Evolutionary conservation across 2,329 filamentous ascomycete genomes (phyloP).

Genomic region (Talaromyces pinophilus): DNA sequence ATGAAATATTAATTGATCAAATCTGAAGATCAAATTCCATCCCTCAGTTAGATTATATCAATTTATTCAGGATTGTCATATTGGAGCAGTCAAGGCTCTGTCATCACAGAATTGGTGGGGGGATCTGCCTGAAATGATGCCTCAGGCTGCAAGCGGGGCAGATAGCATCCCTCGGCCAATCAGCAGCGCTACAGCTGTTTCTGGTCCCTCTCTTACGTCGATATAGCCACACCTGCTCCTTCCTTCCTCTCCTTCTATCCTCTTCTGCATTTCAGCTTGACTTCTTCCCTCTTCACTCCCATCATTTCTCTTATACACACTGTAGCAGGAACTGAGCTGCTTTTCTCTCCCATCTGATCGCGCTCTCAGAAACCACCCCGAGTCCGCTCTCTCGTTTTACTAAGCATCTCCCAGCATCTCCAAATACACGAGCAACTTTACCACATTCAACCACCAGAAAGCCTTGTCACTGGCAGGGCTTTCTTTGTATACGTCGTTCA

Average conservation of each 20-base stretch:
- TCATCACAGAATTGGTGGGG: background rate
- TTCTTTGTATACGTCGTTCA: constrained; percentile 40
- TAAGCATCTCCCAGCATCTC: constrained; percentile 9
- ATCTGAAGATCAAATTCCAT: background rate
- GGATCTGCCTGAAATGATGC: constrained; percentile 12
- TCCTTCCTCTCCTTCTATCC: background rate
- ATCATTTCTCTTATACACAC: background rate
- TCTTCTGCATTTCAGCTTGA: background rate
- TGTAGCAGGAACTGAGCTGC: background rate
- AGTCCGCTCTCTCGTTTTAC: constrained; percentile 12
- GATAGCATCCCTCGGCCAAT: background rate
- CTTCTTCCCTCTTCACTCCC: background rate
- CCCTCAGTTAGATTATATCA: background rate
- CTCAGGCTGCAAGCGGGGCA: constrained; percentile 25
- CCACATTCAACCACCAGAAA: constrained; percentile 32
- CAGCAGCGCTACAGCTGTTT: constrained; percentile 5
- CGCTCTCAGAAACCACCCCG: background rate
- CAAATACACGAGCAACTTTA: constrained; percentile 25
- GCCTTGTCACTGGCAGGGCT: constrained; percentile 47
- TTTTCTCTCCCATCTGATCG: background rate
- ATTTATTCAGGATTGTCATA: background rate
- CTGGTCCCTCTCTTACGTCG: constrained; percentile 25
- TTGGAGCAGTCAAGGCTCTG: background rate
- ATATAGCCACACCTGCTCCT: constrained; percentile 9
- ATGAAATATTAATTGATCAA: background rate